Base-by-base conservation (phyloP, 2,329 filamentous ascomycete genomes). In the Cladosporium oxysporum region DNA sequence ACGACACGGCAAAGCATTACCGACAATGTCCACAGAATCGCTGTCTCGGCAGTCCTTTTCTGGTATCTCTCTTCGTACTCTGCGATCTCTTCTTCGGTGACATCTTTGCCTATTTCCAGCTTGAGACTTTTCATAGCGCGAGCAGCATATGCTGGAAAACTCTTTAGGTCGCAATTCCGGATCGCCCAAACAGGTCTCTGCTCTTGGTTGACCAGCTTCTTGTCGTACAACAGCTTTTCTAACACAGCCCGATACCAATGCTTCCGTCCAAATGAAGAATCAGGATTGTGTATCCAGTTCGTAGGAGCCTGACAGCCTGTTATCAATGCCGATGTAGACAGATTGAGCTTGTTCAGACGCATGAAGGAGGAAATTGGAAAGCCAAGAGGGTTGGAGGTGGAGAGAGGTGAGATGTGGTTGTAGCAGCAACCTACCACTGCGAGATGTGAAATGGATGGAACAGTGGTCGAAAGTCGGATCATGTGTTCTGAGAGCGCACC, bases 281-380 rank as follows among this genome's bases (percentile, higher is more conserved):
- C 28, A 0, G 67, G 67, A 18, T 66, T 66, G 35, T 68, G 67
- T 16, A n/a, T 50, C 67, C 67, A 68, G 12, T 68, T 68, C n/a
- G 67, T 68, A 14, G 67, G 67, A 14, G 67, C 67, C 35, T 68
- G 67, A 37, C 67, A 68, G 0, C 67, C 67, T 59, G 67, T 68
- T 18, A 68, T 65, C 44, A 68, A 31, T n/a, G 67, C 67, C 28
- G 67, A 66, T 28, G 67, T 60, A 2, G 67, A 66, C 18, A 68
- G 44, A 1, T 61, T 62, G 11, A 68, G 67, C 2, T 59, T 57
- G 58, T 65, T 60, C 11, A n/a, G 21, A 10, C 67, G 64, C 67
- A 68, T 68, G 35, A 58, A 68, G 8, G 52, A 53, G 3, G 67
- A 68, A 2, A 68, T 66, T 16, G 67, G 67, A 37, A 68, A 68